Evolutionary conservation across 495 filamentous ascomycete genomes (phyloP).

Genomic region (Daldinia vernicosa): DNA sequence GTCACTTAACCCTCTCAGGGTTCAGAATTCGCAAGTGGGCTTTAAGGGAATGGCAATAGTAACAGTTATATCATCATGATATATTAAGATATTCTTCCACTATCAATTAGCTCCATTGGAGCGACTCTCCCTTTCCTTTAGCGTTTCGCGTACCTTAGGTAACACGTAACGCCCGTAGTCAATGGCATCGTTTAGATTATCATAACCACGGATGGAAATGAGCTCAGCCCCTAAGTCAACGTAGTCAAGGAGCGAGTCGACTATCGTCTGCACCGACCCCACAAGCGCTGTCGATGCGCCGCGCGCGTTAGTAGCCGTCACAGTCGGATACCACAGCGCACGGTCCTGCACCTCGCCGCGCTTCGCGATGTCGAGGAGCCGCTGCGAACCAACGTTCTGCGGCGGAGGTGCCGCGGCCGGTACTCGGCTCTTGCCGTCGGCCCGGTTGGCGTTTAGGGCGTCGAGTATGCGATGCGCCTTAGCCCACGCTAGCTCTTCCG

Average conservation of each 20-base stretch:
- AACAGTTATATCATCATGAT: not conserved
- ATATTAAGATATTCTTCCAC: not conserved
- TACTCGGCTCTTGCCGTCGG: conserved; percentile 44
- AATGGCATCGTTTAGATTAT: conserved; percentile 64
- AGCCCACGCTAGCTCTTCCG: conserved; percentile 63
- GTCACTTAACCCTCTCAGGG: no score
- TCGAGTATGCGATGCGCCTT: conserved; percentile 62
- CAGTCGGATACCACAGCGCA: conserved; percentile 65
- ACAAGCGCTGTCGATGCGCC: conserved; percentile 66
- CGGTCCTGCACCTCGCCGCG: conserved; percentile 65
- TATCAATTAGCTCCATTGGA: conserved; percentile 26
- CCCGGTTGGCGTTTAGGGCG: conserved; percentile 47
- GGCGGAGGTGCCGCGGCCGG: conserved; percentile 49
- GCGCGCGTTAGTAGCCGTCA: conserved; percentile 62
- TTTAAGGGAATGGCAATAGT: not conserved
- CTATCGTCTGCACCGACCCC: conserved; percentile 58
- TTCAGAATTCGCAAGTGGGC: not conserved
- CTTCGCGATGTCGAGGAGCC: conserved; percentile 60
- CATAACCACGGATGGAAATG: conserved; percentile 64
- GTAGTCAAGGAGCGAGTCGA: conserved; percentile 62
- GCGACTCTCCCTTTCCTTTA: conserved; percentile 47
- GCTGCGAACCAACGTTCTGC: conserved; percentile 64
- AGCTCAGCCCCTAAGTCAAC: conserved; percentile 61
- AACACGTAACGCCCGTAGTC: conserved; percentile 62
- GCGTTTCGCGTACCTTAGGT: conserved; percentile 54